Percentiles rank a stretch among this genome's conserved stretches.
Conservation (phyloP, 106 monocot genomes). For the Dioscorea dumetorum region DNA sequence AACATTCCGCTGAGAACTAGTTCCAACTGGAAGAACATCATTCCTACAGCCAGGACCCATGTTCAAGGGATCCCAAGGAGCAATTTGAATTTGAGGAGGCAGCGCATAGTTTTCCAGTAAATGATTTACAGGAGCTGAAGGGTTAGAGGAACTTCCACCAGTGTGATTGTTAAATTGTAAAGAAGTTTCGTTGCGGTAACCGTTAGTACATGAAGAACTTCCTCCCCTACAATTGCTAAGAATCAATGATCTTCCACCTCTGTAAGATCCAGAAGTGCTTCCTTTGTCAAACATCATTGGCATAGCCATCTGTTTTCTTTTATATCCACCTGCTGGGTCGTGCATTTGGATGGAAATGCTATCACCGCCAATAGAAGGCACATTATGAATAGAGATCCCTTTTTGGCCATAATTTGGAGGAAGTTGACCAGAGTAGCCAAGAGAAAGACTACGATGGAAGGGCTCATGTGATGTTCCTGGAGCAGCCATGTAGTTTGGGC, state of each 20-base stretch:
- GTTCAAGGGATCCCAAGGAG: slow-evolving; percentile 5
- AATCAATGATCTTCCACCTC: neutral
- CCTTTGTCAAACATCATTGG: slow-evolving; percentile 1
- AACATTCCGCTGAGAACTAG: slow-evolving; percentile 57
- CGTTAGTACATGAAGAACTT: too few species aligned
- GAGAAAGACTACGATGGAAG: slow-evolving; percentile 6
- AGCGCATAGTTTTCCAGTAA: slow-evolving; percentile 10
- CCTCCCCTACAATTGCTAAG: too few species aligned
- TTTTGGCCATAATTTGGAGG: slow-evolving; percentile 9
- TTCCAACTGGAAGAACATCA: slow-evolving; percentile 5
- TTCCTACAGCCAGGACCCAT: slow-evolving; percentile 3
- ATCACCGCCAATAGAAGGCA: neutral
- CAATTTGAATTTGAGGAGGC: slow-evolving; percentile 19
- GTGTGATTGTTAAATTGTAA: too few species aligned
- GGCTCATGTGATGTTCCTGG: slow-evolving; percentile 5
- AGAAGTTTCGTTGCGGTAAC: too few species aligned
- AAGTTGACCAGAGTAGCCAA: slow-evolving; percentile 15
- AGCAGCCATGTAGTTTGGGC: neutral
- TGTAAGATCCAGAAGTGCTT: slow-evolving; percentile 14
- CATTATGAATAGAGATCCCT: slow-evolving; percentile 1
- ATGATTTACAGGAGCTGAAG: slow-evolving; percentile 9
- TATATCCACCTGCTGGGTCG: slow-evolving; percentile 21
- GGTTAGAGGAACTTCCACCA: slow-evolving; percentile 31
- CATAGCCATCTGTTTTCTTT: slow-evolving; percentile 33
- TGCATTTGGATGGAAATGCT: slow-evolving; percentile 5